Percentiles rank a stretch among this genome's conserved stretches.
Evolutionary conservation across 495 filamentous ascomycete species (phyloP).

Genomic region (Astrothelium subdiscretum): DNA sequence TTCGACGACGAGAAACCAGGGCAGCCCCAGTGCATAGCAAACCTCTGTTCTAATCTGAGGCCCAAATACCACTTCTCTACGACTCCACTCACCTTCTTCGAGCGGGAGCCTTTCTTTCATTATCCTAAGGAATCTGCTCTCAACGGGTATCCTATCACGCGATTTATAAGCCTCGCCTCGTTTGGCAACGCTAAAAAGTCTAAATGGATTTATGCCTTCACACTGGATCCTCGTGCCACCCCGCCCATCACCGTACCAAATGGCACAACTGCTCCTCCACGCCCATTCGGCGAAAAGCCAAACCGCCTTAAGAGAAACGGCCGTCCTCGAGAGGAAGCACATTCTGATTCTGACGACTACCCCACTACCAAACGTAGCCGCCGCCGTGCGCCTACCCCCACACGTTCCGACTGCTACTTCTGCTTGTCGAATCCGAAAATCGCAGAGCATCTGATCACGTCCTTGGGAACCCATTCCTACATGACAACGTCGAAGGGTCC

Average conservation of each 20-base stretch:
- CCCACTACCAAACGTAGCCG: constrained; percentile 42
- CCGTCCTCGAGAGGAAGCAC: constrained; percentile 27
- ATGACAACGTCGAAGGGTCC: constrained; percentile 88
- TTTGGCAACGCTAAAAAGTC: constrained; percentile 61
- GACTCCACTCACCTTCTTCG: constrained; percentile 60
- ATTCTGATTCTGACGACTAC: constrained; percentile 11
- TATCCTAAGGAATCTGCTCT: constrained; percentile 41
- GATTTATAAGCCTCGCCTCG: constrained; percentile 77
- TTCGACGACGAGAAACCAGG: constrained; percentile 34
- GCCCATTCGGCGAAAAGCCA: constrained; percentile 50
- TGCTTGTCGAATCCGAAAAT: constrained; percentile 76
- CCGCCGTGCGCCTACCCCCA: constrained; percentile 46
- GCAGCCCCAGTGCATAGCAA: constrained; percentile 48
- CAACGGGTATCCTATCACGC: constrained; percentile 50
- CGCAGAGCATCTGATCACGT: constrained; percentile 76
- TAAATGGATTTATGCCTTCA: constrained; percentile 87
- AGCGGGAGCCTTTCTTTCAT: constrained; percentile 89
- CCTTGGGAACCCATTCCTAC: constrained; percentile 74
- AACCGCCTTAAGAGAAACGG: too few relatives aligned
- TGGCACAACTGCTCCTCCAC: constrained; percentile 62
- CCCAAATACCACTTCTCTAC: constrained; percentile 81
- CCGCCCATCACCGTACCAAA: constrained; percentile 43
- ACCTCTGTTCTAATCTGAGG: constrained; percentile 62
- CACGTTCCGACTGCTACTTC: constrained; percentile 82
- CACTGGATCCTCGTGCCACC: constrained; percentile 52